Base-by-base conservation (phyloP, 2,329 filamentous ascomycete genomes). In the Zasmidium angulare region DNA sequence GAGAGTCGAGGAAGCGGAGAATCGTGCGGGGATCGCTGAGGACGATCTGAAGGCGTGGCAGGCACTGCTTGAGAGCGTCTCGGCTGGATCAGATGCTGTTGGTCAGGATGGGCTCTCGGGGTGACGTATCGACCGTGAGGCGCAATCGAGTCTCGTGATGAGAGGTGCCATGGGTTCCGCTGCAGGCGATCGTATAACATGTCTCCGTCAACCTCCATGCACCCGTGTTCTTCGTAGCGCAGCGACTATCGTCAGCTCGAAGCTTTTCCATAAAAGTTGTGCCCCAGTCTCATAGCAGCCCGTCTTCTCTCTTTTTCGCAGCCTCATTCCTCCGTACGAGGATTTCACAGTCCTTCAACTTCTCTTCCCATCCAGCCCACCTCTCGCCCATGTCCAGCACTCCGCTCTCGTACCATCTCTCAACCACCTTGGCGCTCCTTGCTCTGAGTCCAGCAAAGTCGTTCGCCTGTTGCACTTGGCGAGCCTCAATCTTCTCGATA, bases 321-420 rank as follows among this genome's bases (percentile, higher is more conserved):
- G 78, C 79, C 71, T 92, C 89, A 53, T 79, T 79, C 68, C 89
- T 82, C 71, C 85, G 81, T 1, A 93, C 79, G 9, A 79, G 79
- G 56, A 84, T 82, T 76, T 95, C 90, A 7, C 86, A 82, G 61
- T 81, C 78, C 73, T 84, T 83, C 12, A 93, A 74, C 52, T 89
- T 80, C 31, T 84, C 81, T 75, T 96, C 89, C 70, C 88, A 86
- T 53, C 88, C 85, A 21, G 88, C 88, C 77, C 91, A 87, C 59
- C 84, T 83, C 66, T 86, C 84, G 0, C 88, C 88, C 66, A 85
- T 85, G 11, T 83, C 82, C 50, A 96, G 77, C 47, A 95, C 80
- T 2, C 86, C 85, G 22, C 84, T 78, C 72, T 92, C 87, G 74
- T 93, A 92, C 88, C 91, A 96, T 36, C 63, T 74, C 73, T 75